phyloP scores from a whole-genome alignment of 805 yeast genomes.

The Saturnispora quitensis region DNA sequence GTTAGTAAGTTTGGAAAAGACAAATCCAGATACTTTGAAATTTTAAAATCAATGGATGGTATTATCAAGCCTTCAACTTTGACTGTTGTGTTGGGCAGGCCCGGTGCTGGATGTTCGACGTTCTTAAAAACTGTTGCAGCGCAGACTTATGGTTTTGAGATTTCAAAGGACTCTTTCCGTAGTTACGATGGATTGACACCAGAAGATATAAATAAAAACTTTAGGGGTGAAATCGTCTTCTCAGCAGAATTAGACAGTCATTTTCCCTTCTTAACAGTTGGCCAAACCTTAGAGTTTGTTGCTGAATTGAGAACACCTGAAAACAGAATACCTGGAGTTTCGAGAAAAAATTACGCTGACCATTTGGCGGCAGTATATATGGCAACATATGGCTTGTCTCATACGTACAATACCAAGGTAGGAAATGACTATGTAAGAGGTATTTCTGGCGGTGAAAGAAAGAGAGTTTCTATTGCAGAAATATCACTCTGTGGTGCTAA shows the following conservation, averaged over 20 bases:
- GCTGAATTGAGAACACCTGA: slow-evolving; percentile 54
- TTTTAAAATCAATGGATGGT: slow-evolving; percentile 60
- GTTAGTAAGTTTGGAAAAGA: slow-evolving; percentile 22
- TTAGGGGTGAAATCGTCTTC: slow-evolving; percentile 64
- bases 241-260: slow-evolving; percentile 62
- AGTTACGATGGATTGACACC: slow-evolving; percentile 47
- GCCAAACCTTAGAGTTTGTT: slow-evolving; percentile 55
- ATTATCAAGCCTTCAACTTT: slow-evolving; percentile 52
- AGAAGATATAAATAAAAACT: slow-evolving; percentile 40
- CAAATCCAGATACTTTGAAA: slow-evolving; percentile 35
- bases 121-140: slow-evolving; percentile 50
- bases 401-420: slow-evolving; percentile 48
- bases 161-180: slow-evolving; percentile 37
- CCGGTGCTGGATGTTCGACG: slow-evolving; percentile 76
- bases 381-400: slow-evolving; percentile 30
- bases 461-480: slow-evolving; percentile 57
- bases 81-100: slow-evolving; percentile 68
- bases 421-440: slow-evolving; percentile 59
- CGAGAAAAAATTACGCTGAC: slow-evolving; percentile 43
- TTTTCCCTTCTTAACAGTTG: slow-evolving; percentile 60
- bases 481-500: slow-evolving; percentile 31
- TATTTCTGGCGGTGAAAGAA: slow-evolving; percentile 61
- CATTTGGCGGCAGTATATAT: slow-evolving; percentile 40
- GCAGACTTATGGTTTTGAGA: slow-evolving; percentile 49
- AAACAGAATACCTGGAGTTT: slow-evolving; percentile 50